A percentile compares a stretch with the other conserved stretches of the same genome.
Evolutionary conservation across 2,329 filamentous ascomycete species (phyloP).

Genomic region (Xylaria sp.): DNA sequence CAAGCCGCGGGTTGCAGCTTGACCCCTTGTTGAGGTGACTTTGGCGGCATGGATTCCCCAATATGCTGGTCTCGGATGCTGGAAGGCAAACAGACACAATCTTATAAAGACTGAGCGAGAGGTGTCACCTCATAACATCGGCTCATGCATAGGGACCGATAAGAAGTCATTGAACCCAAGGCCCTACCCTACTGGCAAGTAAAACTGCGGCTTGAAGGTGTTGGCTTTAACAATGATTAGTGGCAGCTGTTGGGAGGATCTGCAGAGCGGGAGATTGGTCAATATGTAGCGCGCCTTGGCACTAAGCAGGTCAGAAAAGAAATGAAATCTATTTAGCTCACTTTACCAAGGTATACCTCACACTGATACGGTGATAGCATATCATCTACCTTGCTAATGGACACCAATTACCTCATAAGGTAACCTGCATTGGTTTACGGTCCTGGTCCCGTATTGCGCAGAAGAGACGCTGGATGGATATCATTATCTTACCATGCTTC

Average conservation of each 20-base stretch:
- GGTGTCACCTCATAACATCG: not conserved
- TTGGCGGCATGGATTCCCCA: constrained; percentile 30
- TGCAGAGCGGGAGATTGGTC: constrained; percentile 23
- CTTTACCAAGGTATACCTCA: not conserved
- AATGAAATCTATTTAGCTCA: constrained; percentile 26
- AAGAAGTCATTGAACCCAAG: not conserved
- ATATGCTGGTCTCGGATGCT: constrained; percentile 8
- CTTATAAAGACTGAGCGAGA: not conserved
- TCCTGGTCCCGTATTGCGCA: not conserved
- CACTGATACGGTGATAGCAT: not conserved
- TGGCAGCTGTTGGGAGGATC: constrained; percentile 15
- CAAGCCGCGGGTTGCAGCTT: constrained; percentile 9
- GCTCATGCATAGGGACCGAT: not conserved
- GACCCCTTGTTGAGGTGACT: constrained; percentile 5
- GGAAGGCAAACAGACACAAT: not conserved
- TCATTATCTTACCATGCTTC: constrained; percentile 12
- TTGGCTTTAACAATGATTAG: not conserved
- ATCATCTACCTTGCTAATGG: not conserved
- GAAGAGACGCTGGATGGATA: constrained; percentile 13
- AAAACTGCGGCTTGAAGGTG: not conserved
- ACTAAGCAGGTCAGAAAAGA: constrained; percentile 16
- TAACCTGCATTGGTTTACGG: not conserved
- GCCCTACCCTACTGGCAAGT: not conserved
- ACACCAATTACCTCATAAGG: not conserved
- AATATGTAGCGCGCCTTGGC: constrained; percentile 31